Conservation (phyloP, 1,139 yeast species). For the Blastobotrys elegans region DNA sequence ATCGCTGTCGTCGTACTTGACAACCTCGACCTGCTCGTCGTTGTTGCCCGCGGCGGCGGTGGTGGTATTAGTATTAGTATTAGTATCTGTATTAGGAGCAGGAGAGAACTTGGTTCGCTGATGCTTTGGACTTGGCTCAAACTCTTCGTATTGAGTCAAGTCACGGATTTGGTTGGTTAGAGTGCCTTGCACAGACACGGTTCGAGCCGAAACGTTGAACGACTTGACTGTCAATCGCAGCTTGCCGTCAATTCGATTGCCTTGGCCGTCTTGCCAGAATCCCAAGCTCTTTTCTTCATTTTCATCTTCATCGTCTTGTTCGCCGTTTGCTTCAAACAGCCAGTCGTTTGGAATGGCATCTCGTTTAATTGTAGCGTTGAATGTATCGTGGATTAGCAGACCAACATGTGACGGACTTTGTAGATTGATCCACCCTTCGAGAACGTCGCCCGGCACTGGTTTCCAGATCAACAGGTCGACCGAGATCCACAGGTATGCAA, state of each 20-base stretch:
- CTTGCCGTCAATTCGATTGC: constrained; percentile 73
- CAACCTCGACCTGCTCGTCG: constrained; percentile 5
- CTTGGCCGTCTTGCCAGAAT: constrained; percentile 77
- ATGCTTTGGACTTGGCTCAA: background rate
- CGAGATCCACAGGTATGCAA: constrained; percentile 78
- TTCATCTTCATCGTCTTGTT: constrained; percentile 29
- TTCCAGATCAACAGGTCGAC: constrained; percentile 87
- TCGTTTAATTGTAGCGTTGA: constrained; percentile 88
- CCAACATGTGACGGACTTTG: constrained; percentile 97
- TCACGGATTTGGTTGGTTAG: constrained; percentile 53
- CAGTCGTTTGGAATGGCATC: constrained; percentile 77
- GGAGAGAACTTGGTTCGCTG: constrained; percentile 2
- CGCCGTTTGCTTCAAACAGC: constrained; percentile 78
- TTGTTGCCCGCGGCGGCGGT: background rate
- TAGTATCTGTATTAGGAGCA: background rate
- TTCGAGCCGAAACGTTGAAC: constrained; percentile 72
- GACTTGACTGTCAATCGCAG: constrained; percentile 66
- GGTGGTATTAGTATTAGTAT: background rate
- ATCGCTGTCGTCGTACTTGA: constrained; percentile 10
- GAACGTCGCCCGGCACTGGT: constrained; percentile 75
- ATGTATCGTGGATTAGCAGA: constrained; percentile 81
- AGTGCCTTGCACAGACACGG: constrained; percentile 83
- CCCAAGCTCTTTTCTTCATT: constrained; percentile 54
- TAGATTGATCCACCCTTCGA: constrained; percentile 85
- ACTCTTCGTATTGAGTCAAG: constrained; percentile 20